Conservation (phyloP, 768 basidiomycete species). For the Lentinula detonsa region DNA sequence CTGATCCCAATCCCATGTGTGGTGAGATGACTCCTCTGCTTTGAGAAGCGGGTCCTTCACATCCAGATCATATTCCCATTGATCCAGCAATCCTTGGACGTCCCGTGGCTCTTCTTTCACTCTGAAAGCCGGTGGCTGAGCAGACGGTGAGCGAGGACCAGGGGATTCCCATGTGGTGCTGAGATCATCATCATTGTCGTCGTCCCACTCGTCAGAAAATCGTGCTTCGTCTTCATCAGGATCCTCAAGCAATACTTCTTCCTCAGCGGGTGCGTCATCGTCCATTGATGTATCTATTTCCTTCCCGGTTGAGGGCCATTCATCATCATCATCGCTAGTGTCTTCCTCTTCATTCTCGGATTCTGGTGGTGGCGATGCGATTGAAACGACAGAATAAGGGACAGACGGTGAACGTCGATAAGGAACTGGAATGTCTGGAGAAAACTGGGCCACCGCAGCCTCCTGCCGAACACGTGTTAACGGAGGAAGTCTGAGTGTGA, state of each 20-base stretch:
- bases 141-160: constrained; percentile 57
- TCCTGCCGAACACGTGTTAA: constrained; percentile 12
- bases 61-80: constrained; percentile 61
- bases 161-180: constrained; percentile 22
- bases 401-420: constrained; percentile 47
- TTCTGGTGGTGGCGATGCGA: constrained; percentile 68
- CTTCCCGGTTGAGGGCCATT: background rate
- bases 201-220: background rate
- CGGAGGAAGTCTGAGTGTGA: constrained; percentile 47
- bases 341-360: constrained; percentile 41
- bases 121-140: constrained; percentile 23
- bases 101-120: constrained; percentile 62
- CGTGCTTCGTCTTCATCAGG: background rate
- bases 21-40: background rate
- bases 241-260: background rate
- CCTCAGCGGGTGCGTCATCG: background rate
- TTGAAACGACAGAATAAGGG: constrained; percentile 27
- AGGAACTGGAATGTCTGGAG: background rate
- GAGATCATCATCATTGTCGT: constrained; percentile 34
- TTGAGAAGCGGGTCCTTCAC: constrained; percentile 21
- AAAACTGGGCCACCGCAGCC: background rate
- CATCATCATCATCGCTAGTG: background rate
- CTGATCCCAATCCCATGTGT: constrained; percentile 43
- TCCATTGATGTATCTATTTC: constrained; percentile 1
- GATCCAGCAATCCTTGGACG: constrained; percentile 58